Conservation (phyloP, 192 early-diverging fungal genomes). For the Ramicandelaber brevisporus region DNA sequence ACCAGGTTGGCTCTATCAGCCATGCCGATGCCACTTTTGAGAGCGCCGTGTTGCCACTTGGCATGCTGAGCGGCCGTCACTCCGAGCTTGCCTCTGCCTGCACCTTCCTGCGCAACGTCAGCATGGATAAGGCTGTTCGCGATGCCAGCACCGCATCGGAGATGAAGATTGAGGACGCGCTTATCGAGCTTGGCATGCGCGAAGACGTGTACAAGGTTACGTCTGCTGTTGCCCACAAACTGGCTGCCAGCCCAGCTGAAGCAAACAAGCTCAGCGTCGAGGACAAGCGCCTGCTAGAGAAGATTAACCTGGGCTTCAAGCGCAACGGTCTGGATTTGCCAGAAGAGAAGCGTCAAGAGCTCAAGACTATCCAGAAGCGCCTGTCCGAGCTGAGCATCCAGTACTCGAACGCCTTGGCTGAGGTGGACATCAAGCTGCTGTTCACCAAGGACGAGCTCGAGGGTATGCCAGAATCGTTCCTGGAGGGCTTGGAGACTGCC, state of each 20-base stretch:
- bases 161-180: conserved; percentile 14
- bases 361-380: conserved; percentile 24
- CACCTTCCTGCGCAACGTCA: background rate
- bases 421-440: conserved; percentile 21
- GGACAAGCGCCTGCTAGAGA: conserved; percentile 24
- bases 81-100: background rate
- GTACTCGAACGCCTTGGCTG: conserved; percentile 27
- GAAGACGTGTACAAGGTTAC: conserved; percentile 18
- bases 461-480: conserved; percentile 37
- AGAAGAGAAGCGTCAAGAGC: conserved; percentile 17
- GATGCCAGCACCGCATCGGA: conserved; percentile 20
- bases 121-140: conserved; percentile 12
- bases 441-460: conserved; percentile 27
- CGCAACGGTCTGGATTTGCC: conserved; percentile 37
- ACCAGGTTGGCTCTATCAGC: too few species aligned
- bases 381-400: conserved; percentile 27
- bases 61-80: background rate
- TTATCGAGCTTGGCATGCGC: conserved; percentile 16
- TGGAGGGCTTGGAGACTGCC: conserved; percentile 20
- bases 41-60: background rate
- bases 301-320: conserved; percentile 21
- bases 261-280: conserved; percentile 13
- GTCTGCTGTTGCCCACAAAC: conserved; percentile 5
- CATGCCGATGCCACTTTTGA: background rate
- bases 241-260: conserved; percentile 1